Evolutionary conservation across 805 yeast species (phyloP), one percentile per base, ranked within the genome.

Genomic region (Lipomyces chichibuensis): DNA sequence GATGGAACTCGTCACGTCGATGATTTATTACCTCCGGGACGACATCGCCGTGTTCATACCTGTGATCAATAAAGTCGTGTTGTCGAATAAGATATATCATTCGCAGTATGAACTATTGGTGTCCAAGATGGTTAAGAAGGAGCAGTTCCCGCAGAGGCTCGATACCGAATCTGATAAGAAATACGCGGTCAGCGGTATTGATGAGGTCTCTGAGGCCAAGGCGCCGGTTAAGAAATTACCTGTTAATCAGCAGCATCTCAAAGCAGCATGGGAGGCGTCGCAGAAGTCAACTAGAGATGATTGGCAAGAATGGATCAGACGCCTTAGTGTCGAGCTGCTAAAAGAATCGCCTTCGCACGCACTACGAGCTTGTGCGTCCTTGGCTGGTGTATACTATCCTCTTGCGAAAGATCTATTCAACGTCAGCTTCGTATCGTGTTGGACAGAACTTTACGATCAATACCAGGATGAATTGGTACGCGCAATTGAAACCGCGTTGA

Each of bases 261-360:
- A 91, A 73, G 85, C 86, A 56, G 91, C 93, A 0, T 95, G 99
- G 98, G 97, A 92, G 72, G 89, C 97, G 33, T 85, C 90, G 29
- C 94, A 91, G 71, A 86, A 94, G 71, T 85, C 96, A 62, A 91
- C 98, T 0, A 88, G 88, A 72, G 98, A 93, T 73, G 99, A 95
- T 72, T 95, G 99, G 99, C 94, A 90, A 73, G 98, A 95, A 75
- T 95, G 99, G 99, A 87, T 92, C 71, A 85, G 96, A 66, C 83
- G 95, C 66, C 81, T 95, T 59, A 88, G 95, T 72, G 89, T 92
- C 62, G 97, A 92, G 74, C 77, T 95, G 43, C 80, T 95, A 70
- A 91, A 90, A 73, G 97, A 93, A 75, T 91, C 97, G 46, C 97
- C 99, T 1, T 91, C 97, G 0, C 97, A 91, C 73, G 96, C 98